Percentiles rank a stretch among this genome's conserved stretches.
Conservation (phyloP, 306 rosid genomes). For the Cicer chorassanicum region DNA sequence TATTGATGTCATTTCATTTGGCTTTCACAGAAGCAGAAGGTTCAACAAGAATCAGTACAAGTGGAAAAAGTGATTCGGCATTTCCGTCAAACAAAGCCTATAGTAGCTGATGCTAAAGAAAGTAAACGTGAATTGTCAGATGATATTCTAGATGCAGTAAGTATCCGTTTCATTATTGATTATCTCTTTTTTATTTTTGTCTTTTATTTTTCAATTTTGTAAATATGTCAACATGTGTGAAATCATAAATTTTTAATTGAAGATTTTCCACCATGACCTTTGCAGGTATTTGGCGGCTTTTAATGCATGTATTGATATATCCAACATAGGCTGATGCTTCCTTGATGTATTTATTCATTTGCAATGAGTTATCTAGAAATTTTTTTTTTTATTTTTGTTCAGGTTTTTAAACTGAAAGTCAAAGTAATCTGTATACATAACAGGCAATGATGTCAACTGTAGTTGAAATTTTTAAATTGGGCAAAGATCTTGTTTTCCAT, state of each 20-base stretch:
- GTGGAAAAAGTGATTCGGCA: conserved; percentile 62
- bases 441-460: neutral
- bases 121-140: conserved; percentile 59
- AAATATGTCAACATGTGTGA: neutral
- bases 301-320: conserved; percentile 39
- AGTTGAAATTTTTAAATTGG: conserved; percentile 28
- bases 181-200: neutral
- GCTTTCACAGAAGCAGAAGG: conserved; percentile 73
- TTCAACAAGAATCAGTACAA: conserved; percentile 55
- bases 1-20: conserved; percentile 36
- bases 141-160: conserved; percentile 69
- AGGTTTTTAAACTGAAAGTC: conserved; percentile 32
- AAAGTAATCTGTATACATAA: conserved; percentile 12
- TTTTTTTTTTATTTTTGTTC: neutral
- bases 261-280: conserved; percentile 18
- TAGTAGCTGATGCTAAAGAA: conserved; percentile 44
- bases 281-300: conserved; percentile 78
- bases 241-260: conserved; percentile 15
- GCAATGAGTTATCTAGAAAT: neutral
- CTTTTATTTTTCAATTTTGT: neutral
- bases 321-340: conserved; percentile 16
- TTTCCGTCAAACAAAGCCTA: conserved; percentile 73
- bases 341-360: conserved; percentile 33
- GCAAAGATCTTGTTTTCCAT: neutral
- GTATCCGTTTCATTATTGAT: conserved; percentile 43